Base-by-base conservation (phyloP, 208 protist species). In the Lotmaria passim region DNA sequence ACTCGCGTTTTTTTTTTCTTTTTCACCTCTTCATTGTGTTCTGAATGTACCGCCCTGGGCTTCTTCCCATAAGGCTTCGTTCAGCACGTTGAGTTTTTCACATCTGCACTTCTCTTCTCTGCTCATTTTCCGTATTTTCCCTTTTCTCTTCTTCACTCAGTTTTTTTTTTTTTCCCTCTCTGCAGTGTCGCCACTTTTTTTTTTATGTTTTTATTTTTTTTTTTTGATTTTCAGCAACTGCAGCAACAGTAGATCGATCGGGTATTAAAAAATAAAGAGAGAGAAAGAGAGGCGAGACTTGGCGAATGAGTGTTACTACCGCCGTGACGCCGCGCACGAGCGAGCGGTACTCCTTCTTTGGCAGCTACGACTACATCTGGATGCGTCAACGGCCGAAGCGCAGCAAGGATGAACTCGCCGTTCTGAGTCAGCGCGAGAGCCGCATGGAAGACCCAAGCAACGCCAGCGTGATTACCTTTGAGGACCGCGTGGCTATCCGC, bases 331-430 rank as follows among this genome's bases (percentile, higher is more conserved):
- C 44, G 7, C 2, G 47, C 2, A 17, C 36, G 6, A 53, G 23
- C 26, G 46, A 69, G 34, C 36, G 38, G 5, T 70, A 70, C 39
- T 69, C 59, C 15, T 77, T 89, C 58, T 91, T 91, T 36, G 71
- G 72, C 7, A 69, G 67, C 36, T 87, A 89, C 67, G 60, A 76
- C 10, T 90, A 87, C 64, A 51, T 93, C 3, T 95, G 86, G 85
- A 65, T 47, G 26, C 68, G 82, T 19, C 81, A 89, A 43, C 84
- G 85, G 3, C 51, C 65, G 14, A 63, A 51, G 34, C 59, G 79
- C 15, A 80, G 56, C 1, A 48, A 31, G 30, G 83, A 74, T 39
- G 67, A 84, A 33, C 38, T 86, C 1, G 28, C 62, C 11, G 56
- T 26, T 43, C 41, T 77, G 56, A 8, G 55, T 23, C 46, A 36